Evolutionary conservation across 768 basidiomycete species (phyloP), one percentile per base, ranked within the genome.

Genomic region (Mycena galopus): DNA sequence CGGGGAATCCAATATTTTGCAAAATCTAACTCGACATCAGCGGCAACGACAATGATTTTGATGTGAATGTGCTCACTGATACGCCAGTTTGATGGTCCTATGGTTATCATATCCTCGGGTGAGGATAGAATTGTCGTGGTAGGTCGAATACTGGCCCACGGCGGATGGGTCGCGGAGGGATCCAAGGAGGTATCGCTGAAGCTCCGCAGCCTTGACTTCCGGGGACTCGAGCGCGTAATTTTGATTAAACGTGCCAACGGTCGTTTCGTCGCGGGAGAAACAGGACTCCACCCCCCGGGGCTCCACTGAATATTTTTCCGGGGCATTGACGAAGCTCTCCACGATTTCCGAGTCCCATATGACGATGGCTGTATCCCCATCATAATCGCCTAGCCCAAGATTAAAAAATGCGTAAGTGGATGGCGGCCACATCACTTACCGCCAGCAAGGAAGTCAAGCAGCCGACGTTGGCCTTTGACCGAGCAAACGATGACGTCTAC

Each of bases 341-440:
- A 94, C 91, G 25, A 94, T 83, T 19, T 82, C 78, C 0, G 88
- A 88, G 32, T 91, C 84, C 87, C 89, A 93, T 35, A 91, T 89
- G 1, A 88, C 86, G 9, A 85, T 79, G 5, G 86, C 87, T 21
- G 86, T 90, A 71, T 93, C 92, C 1, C 93, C 93, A 73, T 93
- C 93, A 73, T 93, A 93, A 72, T 93, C 93, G 25, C 92, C 92
- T 90, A 62, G 19, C 51, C 10, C 8, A 30, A 59, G 62, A 21
- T 67, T 23, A 33, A 42, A 25, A 14, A 25, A n/a, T 4, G 19
- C 19, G 29, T 25, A 51, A 56, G 6, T 59, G 42, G 33, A 35
- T 67, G 25, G 1, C 33, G 27, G 35, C 32, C n/a, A 3, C 1
- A 30, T 37, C 12, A 75, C 83, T 56, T 67, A 90, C 92, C 92